Base-by-base conservation (phyloP, 176 grass and related monocot genomes). In the Oryza longistaminata region DNA sequence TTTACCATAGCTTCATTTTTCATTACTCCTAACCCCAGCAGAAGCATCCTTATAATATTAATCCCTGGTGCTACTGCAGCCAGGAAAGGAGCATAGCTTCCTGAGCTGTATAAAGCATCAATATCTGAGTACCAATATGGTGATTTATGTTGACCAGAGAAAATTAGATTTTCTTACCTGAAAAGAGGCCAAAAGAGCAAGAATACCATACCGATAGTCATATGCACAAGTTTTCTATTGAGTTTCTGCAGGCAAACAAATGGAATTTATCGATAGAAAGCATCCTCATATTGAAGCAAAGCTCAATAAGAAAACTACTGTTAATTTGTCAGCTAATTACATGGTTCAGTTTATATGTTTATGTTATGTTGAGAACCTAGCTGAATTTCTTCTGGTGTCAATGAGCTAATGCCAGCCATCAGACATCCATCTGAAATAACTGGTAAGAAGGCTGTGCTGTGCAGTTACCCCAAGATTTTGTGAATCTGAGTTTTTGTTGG, bases 1-100 rank as follows among this genome's bases (percentile, higher is more conserved):
- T 98, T 93, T 75, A 98, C 89, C 88, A 95, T 93, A 49, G 93
- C 89, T 66, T 93, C 91, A 92, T 93, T 93, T 94, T 89, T 98
- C 83, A 84, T 70, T 76, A 92, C 42, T 83, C 96, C 93, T 69
- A 73, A 72, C 29, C 93, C 93, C 69, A 95, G 42, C 21, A 98
- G 81, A 88, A 98, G 85, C 91, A 98, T 95, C 75, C 96, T 91
- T 87, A 95, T 67, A 77, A 90, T 85, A 68, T 98, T 95, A 52
- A 98, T 66, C 22, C 87, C 93, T 29, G 93, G 91, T 89, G 93
- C 88, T 81, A 94, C 6, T 10, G 88, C 93, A 45, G 91, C 96
- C 77, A 98, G 77, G 70, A 92, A 95, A 86, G 96, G 93, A 79
- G 93, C 91, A 34, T 83, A 87, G 9, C 34, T 83, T 83, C 85